These are phyloP conservation scores for Choiromyces venosus DNA, from an alignment of 495 filamentous ascomycete species.

Conservation along the genomic window DNA sequence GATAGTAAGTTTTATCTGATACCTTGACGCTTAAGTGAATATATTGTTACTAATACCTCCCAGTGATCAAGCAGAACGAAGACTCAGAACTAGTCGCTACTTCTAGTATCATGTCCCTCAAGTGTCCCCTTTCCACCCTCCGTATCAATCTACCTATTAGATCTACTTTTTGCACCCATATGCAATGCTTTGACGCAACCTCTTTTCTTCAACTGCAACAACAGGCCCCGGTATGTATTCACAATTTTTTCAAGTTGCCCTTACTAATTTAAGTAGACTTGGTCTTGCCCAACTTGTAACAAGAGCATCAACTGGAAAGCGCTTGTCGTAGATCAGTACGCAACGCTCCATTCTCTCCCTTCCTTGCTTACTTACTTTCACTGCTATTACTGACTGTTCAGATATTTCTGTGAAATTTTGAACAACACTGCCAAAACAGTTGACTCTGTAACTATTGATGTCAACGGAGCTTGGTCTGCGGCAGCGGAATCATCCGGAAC, in stretches of 20 bases:
- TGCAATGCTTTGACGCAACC: slow-evolving; percentile 91
- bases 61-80: slow-evolving; percentile 73
- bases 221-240: slow-evolving; percentile 61
- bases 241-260: background rate
- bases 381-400: slow-evolving; percentile 42
- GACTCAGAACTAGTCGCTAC: slow-evolving; percentile 85
- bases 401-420: slow-evolving; percentile 86
- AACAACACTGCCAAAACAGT: slow-evolving; percentile 59
- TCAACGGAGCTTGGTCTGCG: slow-evolving; percentile 71
- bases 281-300: slow-evolving; percentile 88
- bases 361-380: slow-evolving; percentile 5
- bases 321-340: slow-evolving; percentile 80
- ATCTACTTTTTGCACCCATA: slow-evolving; percentile 73
- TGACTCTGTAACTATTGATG: slow-evolving; percentile 86
- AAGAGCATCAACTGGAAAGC: slow-evolving; percentile 74
- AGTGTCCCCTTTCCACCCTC: slow-evolving; percentile 82
- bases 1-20: slow-evolving; percentile 65
- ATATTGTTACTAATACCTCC: slow-evolving; percentile 29
- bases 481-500: slow-evolving; percentile 44
- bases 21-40: background rate
- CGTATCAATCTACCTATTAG: slow-evolving; percentile 75
- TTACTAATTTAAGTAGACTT: slow-evolving; percentile 50
- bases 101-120: slow-evolving; percentile 79
- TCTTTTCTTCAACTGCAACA: slow-evolving; percentile 91
- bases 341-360: slow-evolving; percentile 10